Conservation (phyloP, 2,329 filamentous ascomycete species). For the Scedosporium dehoogii region DNA sequence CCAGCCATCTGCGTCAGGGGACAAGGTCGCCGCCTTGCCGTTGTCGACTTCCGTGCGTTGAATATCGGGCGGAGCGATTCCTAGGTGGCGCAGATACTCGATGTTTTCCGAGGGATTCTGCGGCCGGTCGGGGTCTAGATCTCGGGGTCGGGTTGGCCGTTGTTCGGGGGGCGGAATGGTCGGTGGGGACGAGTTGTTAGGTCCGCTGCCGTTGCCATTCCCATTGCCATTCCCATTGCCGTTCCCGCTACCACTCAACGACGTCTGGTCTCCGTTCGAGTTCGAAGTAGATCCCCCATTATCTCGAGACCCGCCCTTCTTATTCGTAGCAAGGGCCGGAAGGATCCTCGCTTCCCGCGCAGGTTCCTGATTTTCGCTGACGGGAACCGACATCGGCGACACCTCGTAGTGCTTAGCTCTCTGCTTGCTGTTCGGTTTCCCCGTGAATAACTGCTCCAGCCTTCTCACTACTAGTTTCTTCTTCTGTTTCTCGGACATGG, state of each 20-base stretch:
- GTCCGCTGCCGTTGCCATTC: slow-evolving; percentile 21
- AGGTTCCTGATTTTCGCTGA: slow-evolving; percentile 19
- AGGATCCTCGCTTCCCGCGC: slow-evolving; percentile 41
- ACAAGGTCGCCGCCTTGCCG: slow-evolving; percentile 28
- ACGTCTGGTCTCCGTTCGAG: slow-evolving; percentile 35
- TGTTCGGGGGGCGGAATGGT: slow-evolving; percentile 48
- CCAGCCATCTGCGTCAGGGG: slow-evolving; percentile 63
- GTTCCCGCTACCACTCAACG: slow-evolving; percentile 22
- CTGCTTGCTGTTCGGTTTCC: slow-evolving; percentile 34
- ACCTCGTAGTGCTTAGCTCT: slow-evolving; percentile 11
- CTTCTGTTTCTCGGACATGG: slow-evolving; percentile 62
- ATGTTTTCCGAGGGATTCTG: slow-evolving; percentile 71
- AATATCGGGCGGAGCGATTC: slow-evolving; percentile 50
- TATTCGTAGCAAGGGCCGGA: slow-evolving; percentile 19
- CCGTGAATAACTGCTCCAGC: slow-evolving; percentile 74
- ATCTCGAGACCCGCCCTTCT: slow-evolving; percentile 31
- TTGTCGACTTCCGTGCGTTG: slow-evolving; percentile 12
- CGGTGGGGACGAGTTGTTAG: slow-evolving; percentile 30
- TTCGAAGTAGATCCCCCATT: slow-evolving; percentile 28
- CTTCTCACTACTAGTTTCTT: slow-evolving; percentile 69
- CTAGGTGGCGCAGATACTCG: slow-evolving; percentile 67
- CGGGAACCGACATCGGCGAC: slow-evolving; percentile 6
- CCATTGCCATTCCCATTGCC: slow-evolving; percentile 15
- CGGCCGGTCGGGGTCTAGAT: slow-evolving; percentile 68
- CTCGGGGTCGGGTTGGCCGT: slow-evolving; percentile 64